Base-by-base conservation (phyloP, 208 protist species). In the Wallacemonas collosoma region DNA sequence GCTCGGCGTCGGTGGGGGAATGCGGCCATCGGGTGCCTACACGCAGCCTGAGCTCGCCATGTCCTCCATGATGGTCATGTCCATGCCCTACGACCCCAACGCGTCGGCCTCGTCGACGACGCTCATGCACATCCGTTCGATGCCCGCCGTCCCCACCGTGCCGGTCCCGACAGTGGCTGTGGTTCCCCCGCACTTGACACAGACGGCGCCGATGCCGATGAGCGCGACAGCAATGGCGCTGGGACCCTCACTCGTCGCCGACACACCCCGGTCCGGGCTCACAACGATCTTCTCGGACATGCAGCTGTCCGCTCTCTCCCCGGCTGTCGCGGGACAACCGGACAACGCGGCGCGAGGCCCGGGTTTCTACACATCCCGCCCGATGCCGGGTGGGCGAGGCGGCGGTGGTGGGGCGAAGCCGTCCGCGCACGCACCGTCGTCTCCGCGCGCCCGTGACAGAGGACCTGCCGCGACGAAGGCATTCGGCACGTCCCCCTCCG, bases 221-320 rank as follows among this genome's bases (percentile, higher is more conserved):
- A 26, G 26, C 26, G 26, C 26, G 26, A 53, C 48, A 15, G 14
- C 48, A 15, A 15, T 15, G 48, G 48, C 48, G 48, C 11, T 15
- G 48, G 48, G 26, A 26, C 26, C 26, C 26, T 26, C 26, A 26
- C 26, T 26, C 26, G 26, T 26, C 26, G 51, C 51, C 15, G 15
- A 26, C n/a, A 12, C 15, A 6, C 36, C 56, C 8, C 36, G 7
- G 4, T 62, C 56, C 8, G 56, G 56, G 5, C 56, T 62, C 8
- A 62, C 56, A 15, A 62, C 56, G 8, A 36, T 62, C 56, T 62
- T 62, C 56, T 43, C 56, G 8, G 26, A 17, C 56, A 7, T 62
- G 56, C 56, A 62, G 56, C 56, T 62, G 6, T 57, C 53, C 14
- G 53, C 5, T 8, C 8, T 57, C 8, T 50, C 45, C 8, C 45